Conservation (phyloP, 345 rosid genomes). For the Ricinus communis region DNA sequence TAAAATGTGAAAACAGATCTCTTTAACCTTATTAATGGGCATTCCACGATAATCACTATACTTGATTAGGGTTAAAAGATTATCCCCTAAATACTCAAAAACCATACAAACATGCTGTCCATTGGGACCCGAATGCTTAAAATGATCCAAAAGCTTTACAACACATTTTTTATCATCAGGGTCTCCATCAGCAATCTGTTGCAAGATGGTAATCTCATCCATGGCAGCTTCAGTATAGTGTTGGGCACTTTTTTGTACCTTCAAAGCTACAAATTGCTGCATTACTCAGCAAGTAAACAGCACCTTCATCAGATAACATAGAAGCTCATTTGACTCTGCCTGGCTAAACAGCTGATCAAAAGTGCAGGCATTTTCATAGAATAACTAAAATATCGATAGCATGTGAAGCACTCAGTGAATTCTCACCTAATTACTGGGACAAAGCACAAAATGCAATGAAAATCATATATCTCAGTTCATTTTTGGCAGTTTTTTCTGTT, state of each 20-base stretch:
- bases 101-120: constrained; percentile 84
- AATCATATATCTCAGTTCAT: neutral
- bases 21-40: constrained; percentile 57
- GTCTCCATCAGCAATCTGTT: constrained; percentile 68
- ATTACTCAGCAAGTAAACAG: neutral
- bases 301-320: neutral
- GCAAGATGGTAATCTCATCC: constrained; percentile 76
- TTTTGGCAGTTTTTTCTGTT: no score
- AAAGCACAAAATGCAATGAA: neutral
- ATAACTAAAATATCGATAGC: neutral
- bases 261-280: constrained; percentile 64
- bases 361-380: neutral
- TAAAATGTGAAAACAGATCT: constrained; percentile 54
- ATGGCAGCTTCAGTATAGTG: constrained; percentile 77
- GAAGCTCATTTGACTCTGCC: neutral
- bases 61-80: constrained; percentile 68
- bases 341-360: neutral
- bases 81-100: constrained; percentile 73
- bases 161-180: constrained; percentile 61
- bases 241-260: constrained; percentile 75
- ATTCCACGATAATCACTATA: constrained; percentile 55
- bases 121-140: constrained; percentile 75
- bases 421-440: neutral
- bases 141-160: constrained; percentile 75
- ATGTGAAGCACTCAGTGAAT: neutral